Percentiles rank a stretch among this genome's conserved stretches.
phyloP scores from a whole-genome alignment of 78 protist genomes.

The Speleostelium caveatum region DNA sequence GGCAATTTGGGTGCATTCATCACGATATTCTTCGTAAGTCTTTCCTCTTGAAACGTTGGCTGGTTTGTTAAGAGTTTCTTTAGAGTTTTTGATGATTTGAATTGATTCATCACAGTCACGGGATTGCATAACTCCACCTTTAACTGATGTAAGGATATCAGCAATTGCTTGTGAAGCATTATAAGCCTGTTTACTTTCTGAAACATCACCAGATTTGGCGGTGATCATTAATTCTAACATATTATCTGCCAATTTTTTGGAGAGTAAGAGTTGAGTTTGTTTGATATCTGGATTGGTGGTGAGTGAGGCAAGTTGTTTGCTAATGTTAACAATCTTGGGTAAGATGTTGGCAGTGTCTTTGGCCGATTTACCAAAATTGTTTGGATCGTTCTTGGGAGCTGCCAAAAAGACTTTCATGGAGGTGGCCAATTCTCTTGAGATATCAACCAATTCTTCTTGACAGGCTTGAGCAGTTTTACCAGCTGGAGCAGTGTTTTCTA shows the following conservation, averaged over 20 bases:
- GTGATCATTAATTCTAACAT: conserved; percentile 76
- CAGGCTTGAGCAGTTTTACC: conserved; percentile 78
- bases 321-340: conserved; percentile 68
- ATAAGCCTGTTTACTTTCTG: conserved; percentile 58
- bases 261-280: conserved; percentile 59
- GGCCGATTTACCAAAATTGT: conserved; percentile 60
- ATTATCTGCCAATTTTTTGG: conserved; percentile 73
- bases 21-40: conserved; percentile 73
- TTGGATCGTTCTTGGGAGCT: conserved; percentile 69
- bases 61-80: conserved; percentile 59
- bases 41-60: conserved; percentile 54
- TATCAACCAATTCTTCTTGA: conserved; percentile 77
- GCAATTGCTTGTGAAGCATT: conserved; percentile 77
- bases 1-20: conserved; percentile 70
- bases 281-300: conserved; percentile 72
- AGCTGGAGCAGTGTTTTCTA: conserved; percentile 81
- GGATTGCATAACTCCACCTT: conserved; percentile 82
- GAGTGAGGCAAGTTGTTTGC: conserved; percentile 69
- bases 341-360: conserved; percentile 72
- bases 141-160: conserved; percentile 64
- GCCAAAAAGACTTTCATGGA: conserved; percentile 73
- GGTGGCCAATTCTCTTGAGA: conserved; percentile 58
- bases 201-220: conserved; percentile 75
- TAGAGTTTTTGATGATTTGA: conserved; percentile 61
- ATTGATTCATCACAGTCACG: conserved; percentile 83